Evolutionary conservation across 768 basidiomycete species (phyloP).

Genomic region (Pulveroboletus ravenelii): DNA sequence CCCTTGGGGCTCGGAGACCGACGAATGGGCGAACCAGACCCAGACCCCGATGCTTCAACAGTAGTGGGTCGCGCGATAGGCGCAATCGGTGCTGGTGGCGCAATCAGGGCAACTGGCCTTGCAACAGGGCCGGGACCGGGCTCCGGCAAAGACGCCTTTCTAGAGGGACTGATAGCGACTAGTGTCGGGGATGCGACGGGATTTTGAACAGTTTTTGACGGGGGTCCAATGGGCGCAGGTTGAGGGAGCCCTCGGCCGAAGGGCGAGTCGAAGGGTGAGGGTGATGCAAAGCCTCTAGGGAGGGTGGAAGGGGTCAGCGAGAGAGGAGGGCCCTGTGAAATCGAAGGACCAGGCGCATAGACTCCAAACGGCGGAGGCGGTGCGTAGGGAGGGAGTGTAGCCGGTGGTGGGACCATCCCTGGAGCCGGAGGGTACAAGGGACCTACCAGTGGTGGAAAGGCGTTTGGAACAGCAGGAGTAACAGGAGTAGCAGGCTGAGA

Average conservation of each 20-base stretch:
- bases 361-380: slow-evolving; percentile 48
- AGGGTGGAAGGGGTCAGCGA: slow-evolving; percentile 52
- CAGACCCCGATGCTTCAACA: slow-evolving; percentile 45
- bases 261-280: slow-evolving; percentile 49
- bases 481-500: slow-evolving; percentile 48
- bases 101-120: slow-evolving; percentile 34
- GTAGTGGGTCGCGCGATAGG: slow-evolving; percentile 53
- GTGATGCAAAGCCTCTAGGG: slow-evolving; percentile 48
- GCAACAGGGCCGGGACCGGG: slow-evolving; percentile 57
- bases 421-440: slow-evolving; percentile 46
- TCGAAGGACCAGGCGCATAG: slow-evolving; percentile 42
- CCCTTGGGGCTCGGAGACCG: slow-evolving; percentile 59
- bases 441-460: slow-evolving; percentile 42
- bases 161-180: slow-evolving; percentile 45
- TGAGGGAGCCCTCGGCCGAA: slow-evolving; percentile 40
- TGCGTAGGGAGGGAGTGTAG: slow-evolving; percentile 50
- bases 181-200: slow-evolving; percentile 34
- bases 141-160: slow-evolving; percentile 42
- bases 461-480: slow-evolving; percentile 23
- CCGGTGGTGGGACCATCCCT: slow-evolving; percentile 40
- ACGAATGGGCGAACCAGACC: slow-evolving; percentile 54
- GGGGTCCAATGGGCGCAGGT: slow-evolving; percentile 54
- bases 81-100: slow-evolving; percentile 45
- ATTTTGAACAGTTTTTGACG: slow-evolving; percentile 36
- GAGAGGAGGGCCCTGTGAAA: slow-evolving; percentile 41